Conservation (phyloP, 208 protist genomes). For the Acanthamoeba royreba region DNA sequence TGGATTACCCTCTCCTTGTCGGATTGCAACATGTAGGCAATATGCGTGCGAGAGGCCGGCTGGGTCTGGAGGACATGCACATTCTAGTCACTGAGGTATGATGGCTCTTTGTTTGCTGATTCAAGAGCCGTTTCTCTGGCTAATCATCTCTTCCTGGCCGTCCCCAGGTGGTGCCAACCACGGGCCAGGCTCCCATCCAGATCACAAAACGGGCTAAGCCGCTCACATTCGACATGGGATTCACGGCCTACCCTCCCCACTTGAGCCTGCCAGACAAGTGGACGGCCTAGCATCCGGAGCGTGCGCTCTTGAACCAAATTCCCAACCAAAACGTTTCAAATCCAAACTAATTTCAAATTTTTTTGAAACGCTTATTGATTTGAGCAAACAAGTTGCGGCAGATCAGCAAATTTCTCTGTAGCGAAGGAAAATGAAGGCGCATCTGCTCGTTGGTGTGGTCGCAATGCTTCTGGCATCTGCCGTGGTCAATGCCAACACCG, state of each 20-base stretch:
- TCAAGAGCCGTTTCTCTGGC: neutral
- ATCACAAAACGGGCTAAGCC: neutral
- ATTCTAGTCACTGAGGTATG: neutral
- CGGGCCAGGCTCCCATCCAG: neutral
- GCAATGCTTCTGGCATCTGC: too few species aligned
- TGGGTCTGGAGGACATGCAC: neutral
- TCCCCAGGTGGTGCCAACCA: neutral
- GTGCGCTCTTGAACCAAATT: too few species aligned
- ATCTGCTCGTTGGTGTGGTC: too few species aligned
- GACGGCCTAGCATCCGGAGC: too few species aligned
- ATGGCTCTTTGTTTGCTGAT: neutral
- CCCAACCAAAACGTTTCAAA: too few species aligned
- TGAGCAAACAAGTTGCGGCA: too few species aligned
- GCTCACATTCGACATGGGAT: neutral
- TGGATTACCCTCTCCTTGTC: neutral
- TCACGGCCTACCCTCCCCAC: neutral
- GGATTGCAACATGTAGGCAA: neutral
- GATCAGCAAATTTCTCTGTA: too few species aligned
- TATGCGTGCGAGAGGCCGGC: neutral
- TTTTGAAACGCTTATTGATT: too few species aligned
- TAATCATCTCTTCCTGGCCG: too few species aligned
- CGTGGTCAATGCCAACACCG: too few species aligned
- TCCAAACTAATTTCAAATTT: too few species aligned
- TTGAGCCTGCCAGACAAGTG: neutral
- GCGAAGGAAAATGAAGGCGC: too few species aligned